Evolutionary conservation across 148 eudicot species (phyloP), one percentile per base, ranked within the genome.

Genomic region (Diospyros lotus): DNA sequence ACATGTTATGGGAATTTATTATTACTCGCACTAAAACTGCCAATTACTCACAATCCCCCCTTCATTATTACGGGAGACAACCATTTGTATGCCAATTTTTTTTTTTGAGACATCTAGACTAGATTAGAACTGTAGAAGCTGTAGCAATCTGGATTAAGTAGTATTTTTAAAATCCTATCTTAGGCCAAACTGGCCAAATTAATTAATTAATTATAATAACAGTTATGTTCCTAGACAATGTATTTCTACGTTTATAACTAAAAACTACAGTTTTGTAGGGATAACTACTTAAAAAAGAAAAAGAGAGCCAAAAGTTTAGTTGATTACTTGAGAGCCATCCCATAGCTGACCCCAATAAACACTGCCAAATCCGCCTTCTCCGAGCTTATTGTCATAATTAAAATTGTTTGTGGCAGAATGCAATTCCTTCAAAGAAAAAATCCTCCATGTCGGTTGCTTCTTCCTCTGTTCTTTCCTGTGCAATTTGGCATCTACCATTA

Each of bases 341-440:
- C 93, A 94, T 2, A 94, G 89, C 80, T 94, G 97, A 75, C 98
- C 98, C 97, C 98, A 91, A 69, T 94, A 94, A 69, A 94, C 98
- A 87, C 98, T 94, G 58, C 98, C 98, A 79, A 94, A 91, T 55
- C 97, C 98, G 78, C 97, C 98, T 82, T 94, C 95, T 78, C 98
- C 98, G 39, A 94, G 94, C 83, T 91, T 91, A 83, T 89, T 94
- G 79, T 94, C 97, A 51, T 94, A 91, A 81, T 94, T 91, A 73
- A 91, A 94, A 79, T 91, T 91, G 80, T 94, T 91, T 1, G 98
- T 93, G 28, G 98, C 98, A n/a, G 89, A 73, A 73, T 88, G 98
- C 86, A 93, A 80, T 74, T 93, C 98, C 76, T 93, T 93, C 83
- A 93, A 78, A 71, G 98, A 91, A 78, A 94, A 94, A 53, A 88